phyloP scores from a whole-genome alignment of 1,284 basidiomycete species.

The Leccinum insolens region DNA sequence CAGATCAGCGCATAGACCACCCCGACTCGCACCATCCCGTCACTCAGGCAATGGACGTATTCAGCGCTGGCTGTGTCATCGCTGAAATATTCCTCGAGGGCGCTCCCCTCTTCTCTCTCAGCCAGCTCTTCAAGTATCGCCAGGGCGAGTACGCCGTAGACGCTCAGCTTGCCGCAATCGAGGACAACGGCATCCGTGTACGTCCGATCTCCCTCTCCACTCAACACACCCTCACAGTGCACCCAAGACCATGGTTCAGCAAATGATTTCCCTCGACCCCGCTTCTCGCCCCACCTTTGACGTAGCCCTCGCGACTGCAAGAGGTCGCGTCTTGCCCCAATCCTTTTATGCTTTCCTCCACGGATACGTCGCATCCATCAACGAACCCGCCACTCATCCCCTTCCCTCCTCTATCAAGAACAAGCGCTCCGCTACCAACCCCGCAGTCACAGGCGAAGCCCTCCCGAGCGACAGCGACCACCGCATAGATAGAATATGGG shows the following conservation, averaged over 20 bases:
- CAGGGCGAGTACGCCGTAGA: conserved; percentile 85
- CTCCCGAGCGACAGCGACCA: conserved; percentile 79
- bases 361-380: conserved; percentile 83
- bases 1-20: conserved; percentile 62
- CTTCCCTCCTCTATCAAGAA: conserved; percentile 41
- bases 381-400: conserved; percentile 60
- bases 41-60: conserved; percentile 98
- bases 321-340: conserved; percentile 85
- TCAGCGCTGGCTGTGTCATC: conserved; percentile 94
- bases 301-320: conserved; percentile 75
- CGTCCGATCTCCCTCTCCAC: conserved; percentile 21
- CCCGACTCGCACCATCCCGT: conserved; percentile 70
- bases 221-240: neutral
- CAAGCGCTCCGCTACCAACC: conserved; percentile 27
- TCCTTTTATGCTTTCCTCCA: conserved; percentile 94
- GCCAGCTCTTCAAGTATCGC: conserved; percentile 95
- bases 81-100: conserved; percentile 98
- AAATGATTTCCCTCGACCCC: conserved; percentile 90
- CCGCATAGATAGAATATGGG: conserved; percentile 77
- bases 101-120: conserved; percentile 90
- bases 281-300: conserved; percentile 81
- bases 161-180: conserved; percentile 72
- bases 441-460: conserved; percentile 40
- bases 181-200: conserved; percentile 82
- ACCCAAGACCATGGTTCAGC: conserved; percentile 77